Percentiles rank a stretch among this genome's conserved stretches.
These are phyloP conservation scores for Hemerocallis citrina DNA, from an alignment of 106 monocot genomes.

Conservation along the genomic window DNA sequence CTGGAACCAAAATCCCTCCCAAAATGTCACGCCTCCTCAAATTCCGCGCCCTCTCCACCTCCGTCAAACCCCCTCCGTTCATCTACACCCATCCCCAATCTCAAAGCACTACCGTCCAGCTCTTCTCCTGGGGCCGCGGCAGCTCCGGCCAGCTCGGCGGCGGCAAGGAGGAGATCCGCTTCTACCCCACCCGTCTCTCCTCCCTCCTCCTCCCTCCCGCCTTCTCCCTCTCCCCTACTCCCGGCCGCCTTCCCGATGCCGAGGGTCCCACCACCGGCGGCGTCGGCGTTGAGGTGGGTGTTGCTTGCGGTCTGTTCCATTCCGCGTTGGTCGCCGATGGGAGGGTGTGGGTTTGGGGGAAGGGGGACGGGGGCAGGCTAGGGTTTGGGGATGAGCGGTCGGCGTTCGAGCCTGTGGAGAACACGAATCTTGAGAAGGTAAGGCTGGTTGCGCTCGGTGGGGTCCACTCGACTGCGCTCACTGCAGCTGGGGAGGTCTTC, in stretches of 20 bases:
- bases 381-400: conserved; percentile 76
- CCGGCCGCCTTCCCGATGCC: not conserved
- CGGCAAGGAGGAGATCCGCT: conserved; percentile 73
- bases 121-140: conserved; percentile 90
- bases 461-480: conserved; percentile 68
- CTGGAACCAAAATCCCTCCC: too few species aligned
- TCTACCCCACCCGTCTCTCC: conserved; percentile 65
- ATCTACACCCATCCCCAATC: conserved; percentile 24
- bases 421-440: conserved; percentile 48
- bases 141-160: conserved; percentile 87
- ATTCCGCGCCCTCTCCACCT: conserved; percentile 8
- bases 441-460: conserved; percentile 66
- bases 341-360: conserved; percentile 79
- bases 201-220: conserved; percentile 32
- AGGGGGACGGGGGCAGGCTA: conserved; percentile 89
- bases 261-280: not conserved
- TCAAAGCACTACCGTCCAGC: conserved; percentile 27
- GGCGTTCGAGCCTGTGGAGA: conserved; percentile 41
- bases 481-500: conserved; percentile 54
- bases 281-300: conserved; percentile 33
- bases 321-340: conserved; percentile 75
- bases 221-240: not conserved
- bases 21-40: conserved; percentile 2
- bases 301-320: conserved; percentile 88
- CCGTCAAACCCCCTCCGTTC: conserved; percentile 15